A percentile compares a stretch with the other conserved stretches of the same genome.
phyloP scores from a whole-genome alignment of 441 rosid species.

The Populus hybrid region DNA sequence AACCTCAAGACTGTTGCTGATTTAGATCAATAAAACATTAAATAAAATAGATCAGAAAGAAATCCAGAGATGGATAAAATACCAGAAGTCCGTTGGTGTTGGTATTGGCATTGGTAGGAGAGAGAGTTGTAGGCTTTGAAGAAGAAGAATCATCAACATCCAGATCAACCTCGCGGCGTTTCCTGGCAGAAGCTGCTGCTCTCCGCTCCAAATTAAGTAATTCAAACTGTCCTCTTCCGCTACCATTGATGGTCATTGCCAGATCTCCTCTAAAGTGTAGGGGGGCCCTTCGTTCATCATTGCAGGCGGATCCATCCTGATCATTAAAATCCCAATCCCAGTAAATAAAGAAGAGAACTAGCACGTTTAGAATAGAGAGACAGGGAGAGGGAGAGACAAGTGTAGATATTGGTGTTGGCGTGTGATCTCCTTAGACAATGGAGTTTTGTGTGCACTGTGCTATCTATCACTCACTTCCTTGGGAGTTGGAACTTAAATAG shows the following conservation, averaged over 20 bases:
- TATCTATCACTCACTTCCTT: constrained; percentile 23
- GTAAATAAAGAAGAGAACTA: neutral
- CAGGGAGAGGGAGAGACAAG: neutral
- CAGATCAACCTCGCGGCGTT: constrained; percentile 47
- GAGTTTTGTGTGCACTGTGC: constrained; percentile 43
- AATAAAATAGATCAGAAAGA: constrained; percentile 5
- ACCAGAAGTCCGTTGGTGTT: constrained; percentile 37
- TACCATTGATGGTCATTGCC: constrained; percentile 64
- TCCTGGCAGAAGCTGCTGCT: constrained; percentile 40
- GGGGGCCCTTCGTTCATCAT: constrained; percentile 59
- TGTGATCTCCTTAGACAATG: constrained; percentile 52
- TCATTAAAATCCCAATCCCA: constrained; percentile 9
- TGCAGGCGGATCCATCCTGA: constrained; percentile 69
- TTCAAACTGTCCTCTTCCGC: constrained; percentile 42
- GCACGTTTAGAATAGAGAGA: neutral
- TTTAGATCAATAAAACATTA: constrained; percentile 6
- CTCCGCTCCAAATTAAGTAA: constrained; percentile 40
- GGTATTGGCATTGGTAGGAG: constrained; percentile 46
- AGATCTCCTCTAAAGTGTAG: constrained; percentile 71
- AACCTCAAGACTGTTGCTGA: neutral
- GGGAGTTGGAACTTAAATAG: constrained; percentile 38
- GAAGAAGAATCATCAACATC: constrained; percentile 34
- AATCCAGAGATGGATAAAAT: constrained; percentile 3
- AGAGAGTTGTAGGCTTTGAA: constrained; percentile 18
- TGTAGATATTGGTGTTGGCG: neutral